Evolutionary conservation across 176 grass and related monocot species (phyloP).

Genomic region (Aechmea fasciata): DNA sequence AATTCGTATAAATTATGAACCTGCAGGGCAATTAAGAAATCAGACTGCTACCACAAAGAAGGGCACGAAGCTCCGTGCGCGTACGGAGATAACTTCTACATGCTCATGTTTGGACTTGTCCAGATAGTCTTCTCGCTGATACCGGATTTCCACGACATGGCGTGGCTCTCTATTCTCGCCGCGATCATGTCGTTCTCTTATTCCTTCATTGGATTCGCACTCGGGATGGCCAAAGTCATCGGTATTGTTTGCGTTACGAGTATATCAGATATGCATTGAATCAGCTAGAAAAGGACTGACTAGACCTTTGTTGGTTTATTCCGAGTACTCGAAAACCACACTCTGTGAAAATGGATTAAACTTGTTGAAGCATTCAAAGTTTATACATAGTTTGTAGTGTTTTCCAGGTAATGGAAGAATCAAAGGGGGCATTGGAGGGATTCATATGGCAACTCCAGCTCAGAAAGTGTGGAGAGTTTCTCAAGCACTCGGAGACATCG

Average conservation of each 20-base stretch:
- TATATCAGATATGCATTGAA: background rate
- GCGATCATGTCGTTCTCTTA: constrained; percentile 79
- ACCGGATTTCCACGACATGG: constrained; percentile 67
- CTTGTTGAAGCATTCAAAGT: background rate
- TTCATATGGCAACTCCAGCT: constrained; percentile 23
- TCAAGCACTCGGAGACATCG: constrained; percentile 77
- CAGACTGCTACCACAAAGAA: constrained; percentile 55
- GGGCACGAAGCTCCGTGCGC: constrained; percentile 51
- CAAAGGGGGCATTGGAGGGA: constrained; percentile 44
- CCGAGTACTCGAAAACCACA: too few species aligned
- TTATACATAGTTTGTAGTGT: background rate
- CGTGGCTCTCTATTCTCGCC: constrained; percentile 62
- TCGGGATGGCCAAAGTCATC: constrained; percentile 49
- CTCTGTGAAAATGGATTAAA: too few species aligned
- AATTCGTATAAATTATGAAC: background rate
- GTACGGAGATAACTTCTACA: constrained; percentile 42
- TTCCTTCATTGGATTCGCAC: constrained; percentile 48
- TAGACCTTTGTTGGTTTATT: too few species aligned
- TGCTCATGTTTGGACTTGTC: constrained; percentile 47
- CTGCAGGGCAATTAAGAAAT: constrained; percentile 51
- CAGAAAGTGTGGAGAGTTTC: constrained; percentile 74
- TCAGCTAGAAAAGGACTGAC: too few species aligned
- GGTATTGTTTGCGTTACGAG: constrained; percentile 15
- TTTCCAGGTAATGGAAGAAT: constrained; percentile 49
- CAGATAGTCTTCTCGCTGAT: constrained; percentile 71